Evolutionary conservation across 306 rosid species (phyloP), one percentile per base, ranked within the genome.

Genomic region (Fragaria ananassa): DNA sequence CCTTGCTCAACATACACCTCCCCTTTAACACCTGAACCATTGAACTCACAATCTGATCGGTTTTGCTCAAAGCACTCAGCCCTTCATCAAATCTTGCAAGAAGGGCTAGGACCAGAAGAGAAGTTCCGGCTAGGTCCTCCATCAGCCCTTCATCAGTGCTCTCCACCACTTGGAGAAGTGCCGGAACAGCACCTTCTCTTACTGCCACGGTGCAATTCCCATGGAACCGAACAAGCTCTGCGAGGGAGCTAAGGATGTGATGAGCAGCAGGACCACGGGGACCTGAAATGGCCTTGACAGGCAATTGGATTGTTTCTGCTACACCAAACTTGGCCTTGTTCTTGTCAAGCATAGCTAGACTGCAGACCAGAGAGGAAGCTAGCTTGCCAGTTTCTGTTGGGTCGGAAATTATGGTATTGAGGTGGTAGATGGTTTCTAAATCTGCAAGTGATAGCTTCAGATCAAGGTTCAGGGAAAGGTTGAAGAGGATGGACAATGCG

Each of bases 241-340:
- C 94, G 12, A 91, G 42, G 67, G 88, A 83, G 76, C 90, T 87
- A 53, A 94, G 79, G 74, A 88, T 80, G 74, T 90, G 89, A 25
- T 91, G 88, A 4, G 86, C 68, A 58, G 88, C 85, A 44, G 80
- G 78, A 9, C 50, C 61, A 21, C 4, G 41, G 31, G 84, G 83
- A 8, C 70, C 70, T 1, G 88, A 71, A 7, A 87, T 66, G 15
- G 82, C 89, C 65, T 78, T 82, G 14, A 90, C 87, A n/a, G 90
- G 82, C 50, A 89, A 54, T 42, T 83, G 90, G 41, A 91, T 78
- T 0, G 97, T 94, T 5, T 94, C 93, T 9, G 96, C 90, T 1
- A 91, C 94, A 0, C 97, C 97, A 46, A 91, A 88, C 68, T 90
- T 91, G 82, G 98, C 96, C 80, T 91, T 90, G 83, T 94, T 94